Conservation (phyloP, 179 eudicot species). For the Amaranthus tricolor region DNA sequence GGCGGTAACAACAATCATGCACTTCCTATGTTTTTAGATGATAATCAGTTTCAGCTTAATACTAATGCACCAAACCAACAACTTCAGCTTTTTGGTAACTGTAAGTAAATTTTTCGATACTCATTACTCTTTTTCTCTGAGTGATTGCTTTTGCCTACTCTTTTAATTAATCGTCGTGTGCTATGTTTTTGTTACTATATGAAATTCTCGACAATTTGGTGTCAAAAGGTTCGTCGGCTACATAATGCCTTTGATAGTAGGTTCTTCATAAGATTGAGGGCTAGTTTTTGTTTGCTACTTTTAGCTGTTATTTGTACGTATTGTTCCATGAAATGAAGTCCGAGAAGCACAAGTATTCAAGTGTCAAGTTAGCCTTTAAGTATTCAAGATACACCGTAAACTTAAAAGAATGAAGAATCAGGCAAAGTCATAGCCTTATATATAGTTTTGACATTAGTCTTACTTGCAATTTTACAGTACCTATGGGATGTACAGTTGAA, state of each 20-base stretch:
- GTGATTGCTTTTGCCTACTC: neutral
- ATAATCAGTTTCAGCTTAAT: conserved; percentile 54
- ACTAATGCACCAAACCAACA: conserved; percentile 59
- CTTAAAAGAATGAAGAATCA: too few species aligned
- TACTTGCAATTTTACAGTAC: conserved; percentile 39
- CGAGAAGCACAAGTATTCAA: too few species aligned
- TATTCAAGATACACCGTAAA: too few species aligned
- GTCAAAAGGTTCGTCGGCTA: too few species aligned
- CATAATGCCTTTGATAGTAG: too few species aligned
- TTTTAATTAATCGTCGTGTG: neutral
- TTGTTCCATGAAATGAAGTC: too few species aligned
- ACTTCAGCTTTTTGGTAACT: conserved; percentile 72
- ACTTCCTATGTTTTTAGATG: conserved; percentile 63
- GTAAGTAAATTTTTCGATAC: conserved; percentile 38
- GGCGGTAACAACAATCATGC: conserved; percentile 61
- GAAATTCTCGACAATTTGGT: neutral
- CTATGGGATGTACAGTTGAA: conserved; percentile 57
- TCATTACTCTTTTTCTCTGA: neutral
- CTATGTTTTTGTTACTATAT: neutral
- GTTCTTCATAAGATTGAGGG: too few species aligned
- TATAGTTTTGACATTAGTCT: neutral
- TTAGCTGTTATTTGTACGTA: too few species aligned
- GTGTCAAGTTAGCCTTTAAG: too few species aligned
- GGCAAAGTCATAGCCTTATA: too few species aligned
- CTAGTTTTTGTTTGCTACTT: too few species aligned